Evolutionary conservation across 2,329 filamentous ascomycete species (phyloP), one percentile per base, ranked within the genome.

Genomic region (Colletotrichum endophyticum): DNA sequence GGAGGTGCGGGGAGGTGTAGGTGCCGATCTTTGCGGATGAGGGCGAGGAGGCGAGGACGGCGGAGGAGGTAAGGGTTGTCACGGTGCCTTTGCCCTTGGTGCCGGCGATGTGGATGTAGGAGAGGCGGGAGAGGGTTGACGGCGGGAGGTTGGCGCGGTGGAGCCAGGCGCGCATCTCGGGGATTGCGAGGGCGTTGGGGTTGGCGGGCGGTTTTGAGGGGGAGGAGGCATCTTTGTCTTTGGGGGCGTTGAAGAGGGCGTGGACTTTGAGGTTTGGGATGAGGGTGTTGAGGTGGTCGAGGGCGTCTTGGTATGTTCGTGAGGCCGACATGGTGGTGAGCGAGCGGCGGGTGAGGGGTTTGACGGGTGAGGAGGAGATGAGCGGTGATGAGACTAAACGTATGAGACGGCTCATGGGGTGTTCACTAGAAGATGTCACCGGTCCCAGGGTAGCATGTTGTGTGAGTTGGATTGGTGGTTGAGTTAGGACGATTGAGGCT

Each of bases 141-240:
- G 73, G 73, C 19, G 73, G 63, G 1, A 98, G 96, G 79, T 96
- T 95, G 81, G 97, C 92, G 78, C 93, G 94, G 72, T 88, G 87
- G 81, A 95, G 91, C 90, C 95, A 98, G 76, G 92, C 90, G 79
- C 92, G 89, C 92, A 98, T 98, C 84, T 98, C 95, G 4, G 92
- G 91, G 64, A 97, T 92, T 11, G 94, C 71, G 70, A 76, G 73
- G 70, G 59, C 69, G 91, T 72, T 78, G 8, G 73, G 70, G 63
- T 71, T 72, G 22, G 61, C 39, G 39, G 39, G 19, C 19, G 19
- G 39, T 49, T 49, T 49, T 6, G 39, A 49, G 5, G 39, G 19
- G 27, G 28, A 22, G 19, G 49, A 25, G 56, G n/a, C 72, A 62
- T 62, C 27, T 39, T 19, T 13, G n/a, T 39, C n/a, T 2, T 36